phyloP scores from a whole-genome alignment of 2,329 filamentous ascomycete genomes.

The Ophiocordyceps camponoti-saundersi region DNA sequence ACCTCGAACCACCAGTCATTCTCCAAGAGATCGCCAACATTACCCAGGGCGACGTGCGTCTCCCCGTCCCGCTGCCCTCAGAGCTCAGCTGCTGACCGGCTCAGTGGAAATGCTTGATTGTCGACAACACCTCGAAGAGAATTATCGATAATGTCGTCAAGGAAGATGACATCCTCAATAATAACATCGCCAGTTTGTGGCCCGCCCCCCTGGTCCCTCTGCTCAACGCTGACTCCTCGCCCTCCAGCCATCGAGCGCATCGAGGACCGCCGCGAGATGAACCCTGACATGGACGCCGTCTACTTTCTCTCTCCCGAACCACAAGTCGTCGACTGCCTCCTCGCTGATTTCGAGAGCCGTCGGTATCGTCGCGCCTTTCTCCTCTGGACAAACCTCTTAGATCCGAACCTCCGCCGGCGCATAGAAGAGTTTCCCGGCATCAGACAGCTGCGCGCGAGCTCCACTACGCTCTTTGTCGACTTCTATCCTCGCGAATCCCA shows the following conservation, averaged over 20 bases:
- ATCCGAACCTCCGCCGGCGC: conserved; percentile 51
- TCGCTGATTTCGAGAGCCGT: conserved; percentile 76
- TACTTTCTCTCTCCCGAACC: conserved; percentile 77
- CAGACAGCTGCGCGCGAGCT: conserved; percentile 60
- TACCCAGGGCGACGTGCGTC: conserved; percentile 61
- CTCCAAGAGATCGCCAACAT: conserved; percentile 48
- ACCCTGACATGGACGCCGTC: conserved; percentile 84
- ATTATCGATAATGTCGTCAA: conserved; percentile 82
- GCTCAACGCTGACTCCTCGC: not conserved
- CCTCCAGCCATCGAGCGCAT: conserved; percentile 77
- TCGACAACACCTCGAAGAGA: conserved; percentile 70
- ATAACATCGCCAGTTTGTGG: conserved; percentile 78
- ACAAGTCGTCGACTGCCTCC: conserved; percentile 82
- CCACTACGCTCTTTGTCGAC: conserved; percentile 71
- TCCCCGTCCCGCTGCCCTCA: not conserved
- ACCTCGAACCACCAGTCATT: conserved; percentile 12
- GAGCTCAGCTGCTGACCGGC: not conserved
- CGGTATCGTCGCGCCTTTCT: conserved; percentile 67
- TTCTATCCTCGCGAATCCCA: conserved; percentile 86
- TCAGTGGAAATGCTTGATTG: conserved; percentile 91
- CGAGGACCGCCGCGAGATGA: conserved; percentile 66
- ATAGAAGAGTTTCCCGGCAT: conserved; percentile 56
- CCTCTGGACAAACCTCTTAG: conserved; percentile 69
- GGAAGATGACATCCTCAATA: conserved; percentile 92
- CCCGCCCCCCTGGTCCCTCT: conserved; percentile 1